Evolutionary conservation across 2,329 filamentous ascomycete genomes (phyloP).

Genomic region (Corynespora cassiicola): DNA sequence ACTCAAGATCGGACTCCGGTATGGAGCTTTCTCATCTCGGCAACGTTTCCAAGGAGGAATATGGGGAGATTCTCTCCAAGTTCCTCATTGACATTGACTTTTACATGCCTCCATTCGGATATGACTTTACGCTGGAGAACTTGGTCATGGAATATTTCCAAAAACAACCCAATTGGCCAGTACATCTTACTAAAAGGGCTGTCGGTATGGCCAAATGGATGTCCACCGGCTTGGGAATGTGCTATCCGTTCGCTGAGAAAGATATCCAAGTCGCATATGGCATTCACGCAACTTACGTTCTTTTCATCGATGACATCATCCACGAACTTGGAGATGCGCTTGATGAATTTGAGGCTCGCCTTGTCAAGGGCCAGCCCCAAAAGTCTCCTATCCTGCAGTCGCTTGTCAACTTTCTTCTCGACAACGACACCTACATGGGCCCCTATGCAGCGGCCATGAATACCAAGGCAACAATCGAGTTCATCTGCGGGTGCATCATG

Average conservation of each 20-base stretch:
- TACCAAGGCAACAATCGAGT: constrained; percentile 18
- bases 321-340: constrained; percentile 16
- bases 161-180: constrained; percentile 15
- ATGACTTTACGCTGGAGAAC: constrained; percentile 16
- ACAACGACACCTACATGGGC: constrained; percentile 11
- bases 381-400: constrained; percentile 21
- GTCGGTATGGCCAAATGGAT: constrained; percentile 19
- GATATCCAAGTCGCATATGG: constrained; percentile 18
- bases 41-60: constrained; percentile 16
- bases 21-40: constrained; percentile 12
- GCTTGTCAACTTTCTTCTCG: constrained; percentile 12
- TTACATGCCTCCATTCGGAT: constrained; percentile 16
- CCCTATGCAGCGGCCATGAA: constrained; percentile 18
- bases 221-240: constrained; percentile 19
- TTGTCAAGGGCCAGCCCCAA: constrained; percentile 15
- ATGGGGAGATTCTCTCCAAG: constrained; percentile 15
- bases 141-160: constrained; percentile 15
- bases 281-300: constrained; percentile 18
- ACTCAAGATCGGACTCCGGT: constrained; percentile 11
- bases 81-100: constrained; percentile 16
- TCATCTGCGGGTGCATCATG: constrained; percentile 18
- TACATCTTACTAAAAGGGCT: constrained; percentile 13
- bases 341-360: constrained; percentile 14
- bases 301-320: constrained; percentile 20
- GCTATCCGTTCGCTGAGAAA: constrained; percentile 16